Conservation (phyloP, 1,139 yeast genomes). For the Ashbya aceris region DNA sequence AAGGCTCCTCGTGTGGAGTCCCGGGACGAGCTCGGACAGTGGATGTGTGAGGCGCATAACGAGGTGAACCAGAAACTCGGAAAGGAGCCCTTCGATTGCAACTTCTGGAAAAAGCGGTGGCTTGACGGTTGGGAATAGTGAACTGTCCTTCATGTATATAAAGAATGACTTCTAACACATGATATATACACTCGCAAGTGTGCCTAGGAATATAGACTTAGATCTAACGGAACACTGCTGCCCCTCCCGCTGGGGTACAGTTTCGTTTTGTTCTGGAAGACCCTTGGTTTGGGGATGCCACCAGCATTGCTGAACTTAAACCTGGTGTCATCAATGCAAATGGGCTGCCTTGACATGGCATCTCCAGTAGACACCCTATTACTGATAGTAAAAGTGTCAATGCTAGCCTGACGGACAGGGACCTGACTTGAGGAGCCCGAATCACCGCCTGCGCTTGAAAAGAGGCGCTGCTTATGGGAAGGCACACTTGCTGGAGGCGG, state of each 20-base stretch:
- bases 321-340: conserved; percentile 61
- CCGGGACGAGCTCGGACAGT: conserved; percentile 73
- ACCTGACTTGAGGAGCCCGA: conserved; percentile 16
- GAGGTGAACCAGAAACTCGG: conserved; percentile 78
- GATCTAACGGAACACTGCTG: conserved; percentile 78
- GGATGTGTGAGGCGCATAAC: conserved; percentile 96
- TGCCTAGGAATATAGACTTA: conserved; percentile 33
- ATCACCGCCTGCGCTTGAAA: conserved; percentile 20
- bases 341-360: conserved; percentile 34
- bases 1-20: conserved; percentile 59
- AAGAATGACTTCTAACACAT: conserved; percentile 1
- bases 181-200: background rate
- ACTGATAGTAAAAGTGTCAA: conserved; percentile 27
- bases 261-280: conserved; percentile 59
- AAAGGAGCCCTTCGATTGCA: conserved; percentile 77
- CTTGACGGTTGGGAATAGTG: conserved; percentile 59
- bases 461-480: conserved; percentile 25
- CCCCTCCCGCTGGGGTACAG: conserved; percentile 96
- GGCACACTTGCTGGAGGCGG: conserved; percentile 15
- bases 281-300: conserved; percentile 77
- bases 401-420: conserved; percentile 31
- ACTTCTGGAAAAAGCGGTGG: conserved; percentile 91
- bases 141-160: background rate
- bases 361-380: conserved; percentile 31
- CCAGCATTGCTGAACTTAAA: conserved; percentile 61